A percentile compares a stretch with the other conserved stretches of the same genome.
Conservation (phyloP, 495 filamentous ascomycete genomes). For the Aspergillus haitiensis region DNA sequence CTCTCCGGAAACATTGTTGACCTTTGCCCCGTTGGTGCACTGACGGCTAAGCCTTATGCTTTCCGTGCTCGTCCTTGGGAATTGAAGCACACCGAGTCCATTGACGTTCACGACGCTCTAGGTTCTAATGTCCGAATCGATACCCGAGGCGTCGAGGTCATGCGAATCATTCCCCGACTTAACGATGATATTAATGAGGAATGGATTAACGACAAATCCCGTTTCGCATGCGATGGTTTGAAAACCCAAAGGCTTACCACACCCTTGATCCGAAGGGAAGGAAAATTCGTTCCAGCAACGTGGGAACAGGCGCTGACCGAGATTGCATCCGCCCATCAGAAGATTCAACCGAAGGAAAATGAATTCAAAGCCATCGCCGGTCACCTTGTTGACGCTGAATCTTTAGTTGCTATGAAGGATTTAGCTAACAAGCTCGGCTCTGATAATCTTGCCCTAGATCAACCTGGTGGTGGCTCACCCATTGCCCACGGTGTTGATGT, state of each 20-base stretch:
- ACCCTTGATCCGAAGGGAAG: conserved; percentile 81
- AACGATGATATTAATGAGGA: conserved; percentile 99
- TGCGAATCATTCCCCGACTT: conserved; percentile 86
- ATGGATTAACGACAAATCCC: conserved; percentile 98
- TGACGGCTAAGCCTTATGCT: conserved; percentile 95
- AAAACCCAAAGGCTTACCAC: conserved; percentile 93
- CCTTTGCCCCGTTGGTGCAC: conserved; percentile 92
- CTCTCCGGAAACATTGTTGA: conserved; percentile 97
- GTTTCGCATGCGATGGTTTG: conserved; percentile 96
- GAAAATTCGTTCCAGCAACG: conserved; percentile 82
- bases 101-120: conserved; percentile 89
- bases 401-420: conserved; percentile 94
- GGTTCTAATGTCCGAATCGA: conserved; percentile 95
- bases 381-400: conserved; percentile 85
- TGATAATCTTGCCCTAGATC: conserved; percentile 92
- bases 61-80: conserved; percentile 98
- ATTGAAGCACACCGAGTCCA: conserved; percentile 85
- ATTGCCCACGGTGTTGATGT: conserved; percentile 91
- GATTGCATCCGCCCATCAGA: conserved; percentile 73
- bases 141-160: conserved; percentile 90
- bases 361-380: conserved; percentile 96
- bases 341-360: conserved; percentile 74
- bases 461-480: conserved; percentile 77
- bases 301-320: conserved; percentile 94
- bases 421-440: conserved; percentile 92